Percentiles rank a stretch among this genome's conserved stretches.
phyloP scores from a whole-genome alignment of 1,139 yeast genomes.

The Debaryomyces singareniensis region DNA sequence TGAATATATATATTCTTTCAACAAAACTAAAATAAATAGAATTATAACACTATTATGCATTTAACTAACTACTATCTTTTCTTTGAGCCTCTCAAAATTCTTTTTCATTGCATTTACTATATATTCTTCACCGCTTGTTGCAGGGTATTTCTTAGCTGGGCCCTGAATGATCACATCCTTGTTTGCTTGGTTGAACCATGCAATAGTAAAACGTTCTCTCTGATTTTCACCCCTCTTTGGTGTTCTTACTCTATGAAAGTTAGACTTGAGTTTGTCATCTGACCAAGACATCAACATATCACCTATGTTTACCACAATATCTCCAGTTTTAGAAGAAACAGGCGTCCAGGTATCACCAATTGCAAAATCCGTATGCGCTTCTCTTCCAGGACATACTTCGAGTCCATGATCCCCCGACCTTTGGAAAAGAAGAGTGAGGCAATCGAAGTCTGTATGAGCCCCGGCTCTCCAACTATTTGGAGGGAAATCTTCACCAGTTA shows the following conservation, averaged over 20 bases:
- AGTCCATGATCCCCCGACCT: constrained; percentile 23
- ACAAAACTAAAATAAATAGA: too few species aligned
- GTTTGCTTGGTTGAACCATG: constrained; percentile 23
- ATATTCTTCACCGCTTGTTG: constrained; percentile 18
- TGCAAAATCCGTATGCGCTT: constrained; percentile 20
- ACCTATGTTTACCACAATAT: constrained; percentile 25
- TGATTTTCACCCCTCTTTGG: constrained; percentile 16
- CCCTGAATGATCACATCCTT: constrained; percentile 23
- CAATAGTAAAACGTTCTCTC: constrained; percentile 17
- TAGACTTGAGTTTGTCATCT: constrained; percentile 20
- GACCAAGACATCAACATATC: constrained; percentile 28
- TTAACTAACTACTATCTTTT: too few species aligned
- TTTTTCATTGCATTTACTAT: constrained; percentile 21
- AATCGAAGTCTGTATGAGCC: constrained; percentile 24
- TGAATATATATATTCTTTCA: too few species aligned
- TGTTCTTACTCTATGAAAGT: constrained; percentile 21
- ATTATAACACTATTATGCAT: too few species aligned
- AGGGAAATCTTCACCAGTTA: constrained; percentile 11
- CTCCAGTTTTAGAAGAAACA: constrained; percentile 19
- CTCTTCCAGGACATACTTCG: constrained; percentile 25
- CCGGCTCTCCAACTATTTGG: constrained; percentile 22
- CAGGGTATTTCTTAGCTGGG: constrained; percentile 16
- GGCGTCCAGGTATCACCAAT: constrained; percentile 22
- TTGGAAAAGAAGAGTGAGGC: constrained; percentile 20
- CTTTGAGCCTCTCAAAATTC: constrained; percentile 10